phyloP scores from a whole-genome alignment of 257 asterid genomes.

The Handroanthus guayacan region DNA sequence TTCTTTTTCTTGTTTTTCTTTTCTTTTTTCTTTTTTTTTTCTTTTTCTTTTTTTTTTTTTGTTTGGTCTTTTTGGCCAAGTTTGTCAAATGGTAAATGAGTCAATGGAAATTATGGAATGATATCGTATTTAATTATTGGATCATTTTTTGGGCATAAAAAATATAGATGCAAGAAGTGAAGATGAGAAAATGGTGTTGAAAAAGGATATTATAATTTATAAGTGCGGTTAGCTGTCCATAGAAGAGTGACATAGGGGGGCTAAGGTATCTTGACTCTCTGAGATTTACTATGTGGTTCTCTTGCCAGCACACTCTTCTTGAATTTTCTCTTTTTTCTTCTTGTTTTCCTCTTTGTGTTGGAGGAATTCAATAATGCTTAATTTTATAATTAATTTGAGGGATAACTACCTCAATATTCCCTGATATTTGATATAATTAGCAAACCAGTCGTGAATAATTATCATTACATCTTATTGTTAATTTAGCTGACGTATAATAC shows the following conservation, averaged over 20 bases:
- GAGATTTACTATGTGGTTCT: slow-evolving; percentile 20
- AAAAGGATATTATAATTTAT: slow-evolving; percentile 25
- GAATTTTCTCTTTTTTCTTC: neutral
- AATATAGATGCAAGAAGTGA: slow-evolving; percentile 31
- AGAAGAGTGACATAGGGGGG: slow-evolving; percentile 46
- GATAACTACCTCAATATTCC: too few relatives aligned
- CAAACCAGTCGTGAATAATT: too few relatives aligned
- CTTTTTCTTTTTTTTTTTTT: too few relatives aligned
- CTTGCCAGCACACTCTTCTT: slow-evolving; percentile 18
- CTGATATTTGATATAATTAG: too few relatives aligned
- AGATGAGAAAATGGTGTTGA: slow-evolving; percentile 46
- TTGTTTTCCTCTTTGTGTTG: neutral
- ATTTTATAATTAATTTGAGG: too few relatives aligned
- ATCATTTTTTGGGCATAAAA: neutral
- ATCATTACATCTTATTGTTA: too few relatives aligned
- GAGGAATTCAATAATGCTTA: neutral
- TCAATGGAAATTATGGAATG: slow-evolving; percentile 18
- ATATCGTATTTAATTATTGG: slow-evolving; percentile 7
- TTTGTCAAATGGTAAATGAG: slow-evolving; percentile 22
- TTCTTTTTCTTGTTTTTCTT: neutral
- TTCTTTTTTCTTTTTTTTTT: neutral
- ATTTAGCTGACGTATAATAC: too few relatives aligned
- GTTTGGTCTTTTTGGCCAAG: neutral
- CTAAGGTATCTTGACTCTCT: slow-evolving; percentile 59
- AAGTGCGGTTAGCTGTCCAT: slow-evolving; percentile 57